A percentile compares a stretch with the other conserved stretches of the same genome.
phyloP scores from a whole-genome alignment of 306 rosid species.

The Inga laurina region DNA sequence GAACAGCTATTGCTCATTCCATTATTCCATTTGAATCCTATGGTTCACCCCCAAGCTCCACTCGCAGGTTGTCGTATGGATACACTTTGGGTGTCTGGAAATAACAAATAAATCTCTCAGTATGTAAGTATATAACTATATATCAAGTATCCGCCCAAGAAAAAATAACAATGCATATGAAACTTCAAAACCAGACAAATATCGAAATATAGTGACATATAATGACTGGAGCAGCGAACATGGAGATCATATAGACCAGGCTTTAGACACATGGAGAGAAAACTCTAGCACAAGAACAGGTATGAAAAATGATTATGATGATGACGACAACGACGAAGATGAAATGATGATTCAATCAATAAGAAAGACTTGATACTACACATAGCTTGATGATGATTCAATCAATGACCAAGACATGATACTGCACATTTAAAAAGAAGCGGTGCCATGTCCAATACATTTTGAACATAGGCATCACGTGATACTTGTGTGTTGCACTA shows the following conservation, averaged over 20 bases:
- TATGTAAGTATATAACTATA: conserved; percentile 21
- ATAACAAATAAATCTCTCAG: background rate
- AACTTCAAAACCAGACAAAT: conserved; percentile 24
- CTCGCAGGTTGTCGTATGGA: conserved; percentile 86
- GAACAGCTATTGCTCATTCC: conserved; percentile 31
- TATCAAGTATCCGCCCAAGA: conserved; percentile 5
- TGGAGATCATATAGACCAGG: conserved; percentile 6
- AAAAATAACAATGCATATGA: background rate
- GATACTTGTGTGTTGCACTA: background rate
- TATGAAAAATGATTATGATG: background rate
- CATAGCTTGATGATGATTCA: background rate
- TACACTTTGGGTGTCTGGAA: conserved; percentile 82
- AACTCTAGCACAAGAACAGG: background rate
- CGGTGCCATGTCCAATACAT: background rate
- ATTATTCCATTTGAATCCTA: conserved; percentile 34
- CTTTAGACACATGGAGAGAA: background rate
- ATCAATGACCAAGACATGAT: background rate
- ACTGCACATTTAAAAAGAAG: background rate
- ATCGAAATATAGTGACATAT: background rate
- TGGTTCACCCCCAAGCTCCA: conserved; percentile 94
- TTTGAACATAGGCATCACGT: background rate
- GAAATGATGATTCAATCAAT: background rate
- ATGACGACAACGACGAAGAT: too few species aligned
- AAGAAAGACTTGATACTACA: background rate
- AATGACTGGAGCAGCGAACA: background rate